Conservation (phyloP, 805 yeast species). For the Wickerhamiella australiensis region DNA sequence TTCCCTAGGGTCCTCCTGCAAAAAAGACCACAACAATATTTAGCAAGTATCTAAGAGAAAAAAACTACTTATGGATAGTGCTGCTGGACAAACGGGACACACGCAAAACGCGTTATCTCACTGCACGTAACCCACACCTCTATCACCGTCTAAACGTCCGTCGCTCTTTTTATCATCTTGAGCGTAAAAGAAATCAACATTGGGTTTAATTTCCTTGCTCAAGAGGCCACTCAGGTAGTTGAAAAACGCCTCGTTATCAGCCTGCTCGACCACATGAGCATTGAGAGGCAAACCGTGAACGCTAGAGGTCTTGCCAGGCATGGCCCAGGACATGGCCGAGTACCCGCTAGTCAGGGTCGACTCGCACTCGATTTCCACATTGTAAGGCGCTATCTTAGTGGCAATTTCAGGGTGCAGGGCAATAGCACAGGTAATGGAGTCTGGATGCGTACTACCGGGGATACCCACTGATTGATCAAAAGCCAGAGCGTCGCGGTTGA, state of each 20-base stretch:
- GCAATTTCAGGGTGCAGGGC: conserved; percentile 11
- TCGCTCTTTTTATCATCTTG: neutral
- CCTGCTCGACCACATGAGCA: conserved; percentile 9
- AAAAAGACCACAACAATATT: no score
- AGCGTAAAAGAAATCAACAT: neutral
- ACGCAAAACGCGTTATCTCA: no score
- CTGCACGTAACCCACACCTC: neutral
- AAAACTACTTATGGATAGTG: no score
- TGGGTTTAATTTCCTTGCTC: neutral
- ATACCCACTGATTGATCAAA: conserved; percentile 9
- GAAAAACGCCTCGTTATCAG: conserved; percentile 7
- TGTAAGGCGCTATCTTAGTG: neutral
- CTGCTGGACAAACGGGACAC: no score
- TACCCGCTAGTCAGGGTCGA: conserved; percentile 6
- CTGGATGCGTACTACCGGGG: conserved; percentile 9
- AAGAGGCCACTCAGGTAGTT: conserved; percentile 1
- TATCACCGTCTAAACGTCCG: neutral
- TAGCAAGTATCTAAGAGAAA: no score
- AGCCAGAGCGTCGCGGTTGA: conserved; percentile 11
- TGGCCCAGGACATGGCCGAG: conserved; percentile 11
- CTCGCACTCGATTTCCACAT: conserved; percentile 9
- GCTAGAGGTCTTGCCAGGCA: conserved; percentile 3
- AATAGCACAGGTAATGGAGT: conserved; percentile 11
- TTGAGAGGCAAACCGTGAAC: conserved; percentile 7
- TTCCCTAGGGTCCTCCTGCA: no score